Evolutionary conservation across 768 basidiomycete genomes (phyloP), one percentile per base, ranked within the genome.

Genomic region (Tephrocybe sp.): DNA sequence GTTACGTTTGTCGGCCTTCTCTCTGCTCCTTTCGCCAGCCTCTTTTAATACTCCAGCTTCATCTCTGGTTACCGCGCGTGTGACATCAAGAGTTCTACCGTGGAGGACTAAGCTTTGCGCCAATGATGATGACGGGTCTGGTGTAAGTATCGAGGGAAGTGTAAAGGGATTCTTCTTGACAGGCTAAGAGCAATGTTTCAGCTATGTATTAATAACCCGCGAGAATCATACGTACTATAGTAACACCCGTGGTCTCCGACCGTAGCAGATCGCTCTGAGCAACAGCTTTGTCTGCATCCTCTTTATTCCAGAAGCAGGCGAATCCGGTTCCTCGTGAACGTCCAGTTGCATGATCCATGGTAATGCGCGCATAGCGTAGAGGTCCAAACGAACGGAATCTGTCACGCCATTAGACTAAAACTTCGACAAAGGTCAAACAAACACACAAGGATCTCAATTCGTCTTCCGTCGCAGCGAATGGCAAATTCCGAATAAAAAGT

Each of bases 261-360:
- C 80, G 80, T 4, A 92, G 67, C 4, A 84, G 70, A 21, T 90
- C 83, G 51, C 92, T 88, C 61, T 94, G 89, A 46, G 83, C 75
- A 19, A 98, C 76, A 8, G 83, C 92, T 52, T 83, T 83, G 61
- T 94, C 86, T 13, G 94, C 94, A 55, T 94, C 88, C 55, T 84
- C 88, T 52, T 79, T 83, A 49, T 94, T 91, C 94, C 95, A 97
- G 69, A 95, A 97, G 64, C 94, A 97, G 2, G 86, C 93, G 62
- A 99, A 99, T 3, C 94, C 97, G 5, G 94, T 95, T 21, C 97
- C 97, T 39, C 93, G 78, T 19, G 95, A 93, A 39, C 94, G 85
- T 15, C 86, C 91, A 1, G 86, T 92, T 1, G 75, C 81, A 6
- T 72, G 75, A 57, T 98, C 97, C 67, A 93, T 72, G 0, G 94